Evolutionary conservation across 2,329 filamentous ascomycete species (phyloP).

Genomic region (Chaetomium olivaceum): DNA sequence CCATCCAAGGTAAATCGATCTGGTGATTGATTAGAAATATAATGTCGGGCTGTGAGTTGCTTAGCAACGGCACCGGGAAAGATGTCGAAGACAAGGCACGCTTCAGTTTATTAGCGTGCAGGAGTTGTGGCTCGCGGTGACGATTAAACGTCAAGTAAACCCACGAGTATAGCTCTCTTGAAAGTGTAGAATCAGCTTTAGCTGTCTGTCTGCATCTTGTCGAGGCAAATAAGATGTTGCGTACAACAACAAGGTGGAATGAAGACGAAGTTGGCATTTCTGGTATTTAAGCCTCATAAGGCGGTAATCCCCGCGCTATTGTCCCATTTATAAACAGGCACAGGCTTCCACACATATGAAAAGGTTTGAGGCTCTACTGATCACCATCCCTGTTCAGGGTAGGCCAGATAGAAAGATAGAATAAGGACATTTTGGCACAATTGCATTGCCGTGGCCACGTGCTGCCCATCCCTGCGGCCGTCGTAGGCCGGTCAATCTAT

Average conservation of each 20-base stretch:
- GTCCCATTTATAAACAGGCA: neutral
- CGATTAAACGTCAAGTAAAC: neutral
- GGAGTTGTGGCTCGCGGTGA: neutral
- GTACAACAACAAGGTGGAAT: neutral
- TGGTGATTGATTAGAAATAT: constrained; percentile 9
- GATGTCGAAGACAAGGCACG: neutral
- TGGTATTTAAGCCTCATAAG: neutral
- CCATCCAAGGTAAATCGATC: neutral
- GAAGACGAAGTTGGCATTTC: neutral
- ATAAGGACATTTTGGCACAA: neutral
- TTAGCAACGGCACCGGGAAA: neutral
- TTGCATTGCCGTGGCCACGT: neutral
- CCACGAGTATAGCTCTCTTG: neutral
- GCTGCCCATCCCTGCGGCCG: neutral
- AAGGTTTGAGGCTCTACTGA: neutral
- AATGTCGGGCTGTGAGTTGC: neutral
- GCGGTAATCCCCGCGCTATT: neutral
- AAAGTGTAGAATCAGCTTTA: neutral
- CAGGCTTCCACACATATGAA: neutral
- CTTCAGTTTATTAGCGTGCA: neutral
- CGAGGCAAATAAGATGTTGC: neutral
- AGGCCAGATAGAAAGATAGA: neutral
- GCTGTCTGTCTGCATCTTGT: neutral
- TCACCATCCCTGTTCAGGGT: neutral
- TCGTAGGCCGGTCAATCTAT: constrained; percentile 6